Evolutionary conservation across 495 filamentous ascomycete species (phyloP).

Genomic region (Letharia lupina): DNA sequence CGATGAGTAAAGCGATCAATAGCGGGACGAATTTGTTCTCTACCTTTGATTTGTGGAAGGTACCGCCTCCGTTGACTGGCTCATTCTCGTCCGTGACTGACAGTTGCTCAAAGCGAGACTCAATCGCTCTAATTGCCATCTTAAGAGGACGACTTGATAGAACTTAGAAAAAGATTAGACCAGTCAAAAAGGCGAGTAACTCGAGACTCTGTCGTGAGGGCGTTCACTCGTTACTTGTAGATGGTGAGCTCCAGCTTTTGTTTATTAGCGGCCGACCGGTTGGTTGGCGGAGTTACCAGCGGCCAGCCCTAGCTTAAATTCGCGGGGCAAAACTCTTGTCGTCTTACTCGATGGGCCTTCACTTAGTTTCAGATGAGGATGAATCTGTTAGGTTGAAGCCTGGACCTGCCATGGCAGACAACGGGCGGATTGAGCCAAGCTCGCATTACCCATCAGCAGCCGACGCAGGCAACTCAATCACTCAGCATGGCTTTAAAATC

Average conservation of each 20-base stretch:
- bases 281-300: background rate
- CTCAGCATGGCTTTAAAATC: conserved; percentile 58
- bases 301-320: background rate
- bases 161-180: background rate
- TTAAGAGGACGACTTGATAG: background rate
- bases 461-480: conserved; percentile 29
- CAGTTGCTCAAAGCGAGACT: conserved; percentile 74
- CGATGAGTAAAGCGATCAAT: conserved; percentile 7
- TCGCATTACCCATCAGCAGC: conserved; percentile 11
- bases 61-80: conserved; percentile 36
- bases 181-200: background rate
- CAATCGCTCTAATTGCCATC: conserved; percentile 56
- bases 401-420: conserved; percentile 9
- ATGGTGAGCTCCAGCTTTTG: background rate
- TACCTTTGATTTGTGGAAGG: conserved; percentile 66
- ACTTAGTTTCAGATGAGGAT: background rate
- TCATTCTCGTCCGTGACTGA: conserved; percentile 78
- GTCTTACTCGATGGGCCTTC: background rate
- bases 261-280: background rate
- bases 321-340: background rate
- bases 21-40: background rate
- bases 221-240: too few relatives aligned
- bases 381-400: background rate
- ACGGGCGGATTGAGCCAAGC: conserved; percentile 11
- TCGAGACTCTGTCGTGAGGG: background rate